Evolutionary conservation across 1,284 basidiomycete species (phyloP).

Genomic region (Ceratobasidium sp.): DNA sequence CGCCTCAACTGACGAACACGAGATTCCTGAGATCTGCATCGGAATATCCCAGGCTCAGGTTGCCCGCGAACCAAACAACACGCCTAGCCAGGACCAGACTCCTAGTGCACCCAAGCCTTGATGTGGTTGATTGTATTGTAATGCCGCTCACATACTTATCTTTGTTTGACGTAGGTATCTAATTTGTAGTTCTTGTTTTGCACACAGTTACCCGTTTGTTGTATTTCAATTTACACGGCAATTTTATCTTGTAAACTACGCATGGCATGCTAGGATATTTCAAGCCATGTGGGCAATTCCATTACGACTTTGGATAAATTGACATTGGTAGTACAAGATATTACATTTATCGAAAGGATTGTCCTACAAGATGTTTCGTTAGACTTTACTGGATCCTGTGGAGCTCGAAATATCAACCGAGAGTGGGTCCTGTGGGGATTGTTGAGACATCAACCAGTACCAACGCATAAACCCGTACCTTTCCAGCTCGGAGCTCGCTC

Average conservation of each 20-base stretch:
- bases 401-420: constrained; percentile 47
- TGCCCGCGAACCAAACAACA: background rate
- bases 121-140: background rate
- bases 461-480: constrained; percentile 47
- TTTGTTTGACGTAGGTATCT: no score
- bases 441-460: background rate
- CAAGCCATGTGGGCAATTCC: no score
- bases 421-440: constrained; percentile 47
- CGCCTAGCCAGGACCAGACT: background rate
- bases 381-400: background rate
- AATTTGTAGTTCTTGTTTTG: no score
- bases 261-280: no score
- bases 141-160: no score
- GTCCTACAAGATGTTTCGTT: background rate
- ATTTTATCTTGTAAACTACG: no score
- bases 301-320: no score
- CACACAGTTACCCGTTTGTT: no score
- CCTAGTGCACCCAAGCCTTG: background rate
- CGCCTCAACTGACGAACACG: constrained; percentile 30
- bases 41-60: constrained; percentile 24
- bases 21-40: constrained; percentile 34
- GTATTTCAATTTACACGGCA: no score
- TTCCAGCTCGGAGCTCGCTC: constrained; percentile 68
- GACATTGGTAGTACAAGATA: no score
- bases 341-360: background rate